A percentile compares a stretch with the other conserved stretches of the same genome.
Evolutionary conservation across 345 rosid genomes (phyloP).

Genomic region (Populus nigra): DNA sequence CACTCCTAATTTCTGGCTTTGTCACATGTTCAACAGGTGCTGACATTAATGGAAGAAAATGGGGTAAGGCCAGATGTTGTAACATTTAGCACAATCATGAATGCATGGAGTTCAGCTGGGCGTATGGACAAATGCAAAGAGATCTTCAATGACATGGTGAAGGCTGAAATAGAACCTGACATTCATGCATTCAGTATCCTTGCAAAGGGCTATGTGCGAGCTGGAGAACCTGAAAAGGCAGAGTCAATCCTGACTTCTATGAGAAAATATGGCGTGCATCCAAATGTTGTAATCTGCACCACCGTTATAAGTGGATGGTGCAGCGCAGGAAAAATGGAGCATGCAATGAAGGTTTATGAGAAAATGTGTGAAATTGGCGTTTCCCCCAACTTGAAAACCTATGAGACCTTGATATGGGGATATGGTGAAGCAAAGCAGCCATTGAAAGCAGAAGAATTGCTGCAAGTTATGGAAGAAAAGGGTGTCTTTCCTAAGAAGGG

Average conservation of each 20-base stretch:
- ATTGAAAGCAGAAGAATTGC: constrained; percentile 72
- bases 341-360: constrained; percentile 51
- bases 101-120: constrained; percentile 87
- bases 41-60: constrained; percentile 64
- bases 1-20: background rate
- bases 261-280: constrained; percentile 47
- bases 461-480: constrained; percentile 59
- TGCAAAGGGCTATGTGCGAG: constrained; percentile 78
- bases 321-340: constrained; percentile 68
- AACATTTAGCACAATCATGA: constrained; percentile 91
- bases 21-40: constrained; percentile 39
- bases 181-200: constrained; percentile 72
- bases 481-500: constrained; percentile 53
- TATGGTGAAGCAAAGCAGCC: constrained; percentile 84
- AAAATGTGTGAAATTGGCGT: constrained; percentile 57
- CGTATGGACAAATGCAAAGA: constrained; percentile 80
- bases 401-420: constrained; percentile 89
- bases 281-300: constrained; percentile 85
- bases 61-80: constrained; percentile 75
- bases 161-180: constrained; percentile 74
- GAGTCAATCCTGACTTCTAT: constrained; percentile 61
- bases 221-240: constrained; percentile 69
- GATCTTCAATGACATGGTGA: constrained; percentile 72
- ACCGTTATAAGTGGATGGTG: constrained; percentile 86
- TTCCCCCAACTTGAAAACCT: constrained; percentile 70